Percentiles rank a stretch among this genome's conserved stretches.
phyloP scores from a whole-genome alignment of 192 early-diverging fungal species.

The Gryganskiella cystojenkinii region DNA sequence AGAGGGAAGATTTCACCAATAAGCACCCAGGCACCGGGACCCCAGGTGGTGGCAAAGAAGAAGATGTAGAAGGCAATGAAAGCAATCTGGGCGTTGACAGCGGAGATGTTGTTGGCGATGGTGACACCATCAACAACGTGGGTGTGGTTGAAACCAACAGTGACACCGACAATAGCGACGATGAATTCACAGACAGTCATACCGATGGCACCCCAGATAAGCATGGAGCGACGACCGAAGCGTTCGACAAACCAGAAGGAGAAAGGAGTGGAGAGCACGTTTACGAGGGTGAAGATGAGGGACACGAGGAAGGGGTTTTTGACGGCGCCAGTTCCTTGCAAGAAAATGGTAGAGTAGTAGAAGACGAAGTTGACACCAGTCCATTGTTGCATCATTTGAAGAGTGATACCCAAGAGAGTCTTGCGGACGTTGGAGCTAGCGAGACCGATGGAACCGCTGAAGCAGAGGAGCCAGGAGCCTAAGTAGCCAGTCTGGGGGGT shows the following conservation, averaged over 20 bases:
- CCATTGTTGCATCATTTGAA: slow-evolving; percentile 70
- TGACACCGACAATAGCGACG: slow-evolving; percentile 60
- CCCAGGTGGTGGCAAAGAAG: slow-evolving; percentile 85
- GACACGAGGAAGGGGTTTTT: slow-evolving; percentile 46
- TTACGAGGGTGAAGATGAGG: slow-evolving; percentile 65
- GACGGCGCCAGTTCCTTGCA: slow-evolving; percentile 54
- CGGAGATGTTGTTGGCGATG: slow-evolving; percentile 53
- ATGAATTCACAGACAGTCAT: slow-evolving; percentile 69
- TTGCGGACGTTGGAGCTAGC: slow-evolving; percentile 47
- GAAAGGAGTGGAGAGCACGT: slow-evolving; percentile 80
- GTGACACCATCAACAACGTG: slow-evolving; percentile 19
- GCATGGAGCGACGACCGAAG: slow-evolving; percentile 76
- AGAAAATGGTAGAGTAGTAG: slow-evolving; percentile 76
- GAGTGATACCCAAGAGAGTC: slow-evolving; percentile 42
- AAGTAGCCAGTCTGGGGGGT: slow-evolving; percentile 48
- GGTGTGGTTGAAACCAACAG: slow-evolving; percentile 43
- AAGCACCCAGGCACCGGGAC: slow-evolving; percentile 84
- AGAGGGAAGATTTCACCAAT: slow-evolving; percentile 53
- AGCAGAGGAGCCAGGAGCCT: slow-evolving; percentile 48
- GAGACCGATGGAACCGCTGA: slow-evolving; percentile 43
- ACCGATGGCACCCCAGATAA: slow-evolving; percentile 72
- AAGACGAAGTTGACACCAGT: slow-evolving; percentile 82
- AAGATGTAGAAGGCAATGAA: slow-evolving; percentile 77
- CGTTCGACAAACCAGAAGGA: slow-evolving; percentile 78
- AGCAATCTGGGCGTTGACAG: slow-evolving; percentile 65